Evolutionary conservation across 2,329 filamentous ascomycete species (phyloP).

Genomic region (Ascochyta koolunga): DNA sequence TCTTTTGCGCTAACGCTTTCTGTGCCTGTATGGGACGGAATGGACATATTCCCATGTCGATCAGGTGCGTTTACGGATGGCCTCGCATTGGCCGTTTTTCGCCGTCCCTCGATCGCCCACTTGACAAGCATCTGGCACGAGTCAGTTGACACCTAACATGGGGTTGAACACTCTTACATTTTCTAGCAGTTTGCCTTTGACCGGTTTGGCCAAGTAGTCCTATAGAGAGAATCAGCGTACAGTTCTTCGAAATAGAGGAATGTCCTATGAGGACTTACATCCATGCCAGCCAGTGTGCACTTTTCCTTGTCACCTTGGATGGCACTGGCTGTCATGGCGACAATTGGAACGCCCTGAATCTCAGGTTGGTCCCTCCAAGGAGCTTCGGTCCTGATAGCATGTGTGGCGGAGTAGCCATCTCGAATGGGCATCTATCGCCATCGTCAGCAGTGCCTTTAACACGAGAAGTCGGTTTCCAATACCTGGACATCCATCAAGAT

Average conservation of each 20-base stretch:
- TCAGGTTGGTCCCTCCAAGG: slow-evolving; percentile 66
- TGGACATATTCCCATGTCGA: slow-evolving; percentile 27
- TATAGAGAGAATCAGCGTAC: slow-evolving; percentile 17
- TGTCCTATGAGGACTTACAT: slow-evolving; percentile 48
- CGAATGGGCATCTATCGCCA: slow-evolving; percentile 60
- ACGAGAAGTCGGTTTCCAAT: slow-evolving; percentile 48
- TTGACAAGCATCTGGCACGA: slow-evolving; percentile 63
- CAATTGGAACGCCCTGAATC: slow-evolving; percentile 69
- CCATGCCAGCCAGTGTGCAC: slow-evolving; percentile 75
- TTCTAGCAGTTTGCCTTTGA: slow-evolving; percentile 71
- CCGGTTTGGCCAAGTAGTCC: slow-evolving; percentile 58
- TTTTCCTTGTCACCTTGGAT: slow-evolving; percentile 79
- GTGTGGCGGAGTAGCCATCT: slow-evolving; percentile 79
- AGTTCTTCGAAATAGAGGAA: slow-evolving; percentile 11
- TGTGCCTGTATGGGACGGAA: slow-evolving; percentile 20
- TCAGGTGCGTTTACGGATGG: slow-evolving; percentile 34
- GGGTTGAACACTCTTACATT: slow-evolving; percentile 46
- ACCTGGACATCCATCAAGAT: slow-evolving; percentile 82
- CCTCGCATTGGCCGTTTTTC: slow-evolving; percentile 39
- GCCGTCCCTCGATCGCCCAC: slow-evolving; percentile 62
- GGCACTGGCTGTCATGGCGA: slow-evolving; percentile 82
- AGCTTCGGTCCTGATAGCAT: slow-evolving; percentile 70
- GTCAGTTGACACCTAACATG: slow-evolving; percentile 22
- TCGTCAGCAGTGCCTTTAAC: slow-evolving; percentile 31
- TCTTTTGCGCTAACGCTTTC: slow-evolving; percentile 33